Evolutionary conservation across 2,329 filamentous ascomycete genomes (phyloP).

Genomic region (Colletotrichum salicis): DNA sequence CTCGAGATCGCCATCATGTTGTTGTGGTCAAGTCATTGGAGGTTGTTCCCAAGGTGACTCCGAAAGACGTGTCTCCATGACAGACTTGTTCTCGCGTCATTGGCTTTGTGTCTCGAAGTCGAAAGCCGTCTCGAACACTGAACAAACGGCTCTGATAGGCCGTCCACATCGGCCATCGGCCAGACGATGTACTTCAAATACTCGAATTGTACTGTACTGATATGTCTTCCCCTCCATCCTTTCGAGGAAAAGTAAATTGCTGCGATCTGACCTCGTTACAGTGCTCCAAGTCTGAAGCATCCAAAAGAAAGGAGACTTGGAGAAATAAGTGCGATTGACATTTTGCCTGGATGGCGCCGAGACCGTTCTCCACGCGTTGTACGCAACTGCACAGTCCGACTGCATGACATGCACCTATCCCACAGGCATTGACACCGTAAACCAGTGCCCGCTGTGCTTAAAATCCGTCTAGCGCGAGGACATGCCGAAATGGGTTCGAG

Average conservation of each 20-base stretch:
- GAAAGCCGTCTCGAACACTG: not conserved
- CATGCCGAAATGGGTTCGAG: conserved; percentile 26
- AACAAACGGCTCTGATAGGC: not conserved
- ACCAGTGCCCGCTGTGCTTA: not conserved
- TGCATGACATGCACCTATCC: conserved; percentile 15
- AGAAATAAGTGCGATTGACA: conserved; percentile 15
- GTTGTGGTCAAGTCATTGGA: not conserved
- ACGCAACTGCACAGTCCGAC: conserved; percentile 7
- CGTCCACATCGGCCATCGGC: not conserved
- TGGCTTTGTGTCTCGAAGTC: not conserved
- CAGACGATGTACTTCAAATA: not conserved
- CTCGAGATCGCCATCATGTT: not conserved
- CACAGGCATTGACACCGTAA: not conserved
- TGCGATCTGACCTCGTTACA: not conserved
- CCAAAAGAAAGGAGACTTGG: not conserved
- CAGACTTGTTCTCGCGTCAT: conserved; percentile 1
- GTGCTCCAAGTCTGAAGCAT: not conserved
- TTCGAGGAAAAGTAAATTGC: not conserved
- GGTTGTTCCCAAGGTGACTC: not conserved
- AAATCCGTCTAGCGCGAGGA: conserved; percentile 27
- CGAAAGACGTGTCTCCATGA: not conserved
- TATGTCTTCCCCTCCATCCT: not conserved
- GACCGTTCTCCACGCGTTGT: not conserved
- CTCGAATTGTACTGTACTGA: not conserved
- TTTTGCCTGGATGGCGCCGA: not conserved